Evolutionary conservation across 352 stramenopile genomes (phyloP), one percentile per base, ranked within the genome.

Genomic region (Aphanomyces astaci): DNA sequence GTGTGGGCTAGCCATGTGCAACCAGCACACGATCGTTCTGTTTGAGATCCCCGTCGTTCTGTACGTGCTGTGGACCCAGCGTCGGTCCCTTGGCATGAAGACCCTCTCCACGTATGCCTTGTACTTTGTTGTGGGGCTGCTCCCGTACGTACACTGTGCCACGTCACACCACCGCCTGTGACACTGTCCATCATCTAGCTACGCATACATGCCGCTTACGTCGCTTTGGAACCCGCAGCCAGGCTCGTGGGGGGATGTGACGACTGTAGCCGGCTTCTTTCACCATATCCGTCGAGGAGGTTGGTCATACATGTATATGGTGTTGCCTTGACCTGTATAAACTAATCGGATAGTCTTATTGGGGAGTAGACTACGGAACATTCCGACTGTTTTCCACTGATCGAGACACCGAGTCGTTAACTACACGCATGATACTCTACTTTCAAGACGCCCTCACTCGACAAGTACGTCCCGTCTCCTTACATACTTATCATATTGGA

Each of bases 21-120:
- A 98, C 73, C 96, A 98, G 75, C 96, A 98, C 78, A 98, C 95
- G 24, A 94, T 95, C 28, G 79, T 98, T 36, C 71, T 98, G 11
- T 95, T 97, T 49, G 87, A 96, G 49, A 48, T 95, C 3, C 94
- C 95, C 19, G 83, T 98, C 67, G 74, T 95, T 33, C 24, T 68
- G 31, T 96, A 80, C 72, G 83, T 96, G 43, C 64, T 97, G 25
- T 88, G 70, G 68, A 82, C 75, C 0, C 73, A 77, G 51, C 65
- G 75, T 54, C 15, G 24, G 9, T 74, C 70, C 11, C 46, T 86
- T 0, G 73, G 73, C 48, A 64, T 72, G 17, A 71, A 59, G 33
- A 75, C 84, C 59, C 55, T 97, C 13, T 30, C 68, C 2, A 33
- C 74, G 17, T 66, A 94, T 3, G 72, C 72, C 27, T 39, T 68